Evolutionary conservation across 2,329 filamentous ascomycete genomes (phyloP).

Genomic region (Monosporascus sp.): DNA sequence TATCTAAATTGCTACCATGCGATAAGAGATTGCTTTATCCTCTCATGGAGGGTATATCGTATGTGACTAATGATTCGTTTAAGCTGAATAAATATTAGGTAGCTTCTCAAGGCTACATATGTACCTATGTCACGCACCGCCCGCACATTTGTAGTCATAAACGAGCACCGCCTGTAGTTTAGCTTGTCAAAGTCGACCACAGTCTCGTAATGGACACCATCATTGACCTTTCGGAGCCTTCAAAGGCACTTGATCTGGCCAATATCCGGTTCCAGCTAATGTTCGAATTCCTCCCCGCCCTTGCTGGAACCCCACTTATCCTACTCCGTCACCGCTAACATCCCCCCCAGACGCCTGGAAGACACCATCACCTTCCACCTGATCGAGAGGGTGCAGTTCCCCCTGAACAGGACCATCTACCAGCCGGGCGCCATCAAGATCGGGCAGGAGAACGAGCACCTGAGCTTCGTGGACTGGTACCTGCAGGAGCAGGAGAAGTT

Average conservation of each 20-base stretch:
- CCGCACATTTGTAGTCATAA: too few species aligned
- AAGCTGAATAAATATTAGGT: too few species aligned
- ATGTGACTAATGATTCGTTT: too few species aligned
- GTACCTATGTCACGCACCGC: neutral
- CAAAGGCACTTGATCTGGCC: constrained; percentile 79
- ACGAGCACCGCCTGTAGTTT: neutral
- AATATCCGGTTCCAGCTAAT: constrained; percentile 94
- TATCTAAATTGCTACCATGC: too few species aligned
- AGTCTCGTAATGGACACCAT: constrained; percentile 71
- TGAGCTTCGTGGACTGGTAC: constrained; percentile 93
- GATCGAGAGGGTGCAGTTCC: constrained; percentile 97
- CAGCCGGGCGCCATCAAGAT: constrained; percentile 72
- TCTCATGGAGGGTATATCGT: too few species aligned
- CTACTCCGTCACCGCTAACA: constrained; percentile 6
- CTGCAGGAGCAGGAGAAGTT: constrained; percentile 83
- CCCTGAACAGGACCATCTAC: constrained; percentile 86
- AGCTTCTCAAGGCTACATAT: too few species aligned
- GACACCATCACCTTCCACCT: constrained; percentile 97
- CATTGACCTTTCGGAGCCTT: constrained; percentile 80
- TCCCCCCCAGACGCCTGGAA: constrained; percentile 70
- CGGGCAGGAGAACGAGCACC: constrained; percentile 39
- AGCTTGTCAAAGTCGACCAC: neutral
- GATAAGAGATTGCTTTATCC: too few species aligned
- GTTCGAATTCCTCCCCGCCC: constrained; percentile 43
- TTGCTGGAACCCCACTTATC: neutral